These are phyloP conservation scores for Quercus bicolor DNA, from an alignment of 306 rosid genomes.

Conservation along the genomic window DNA sequence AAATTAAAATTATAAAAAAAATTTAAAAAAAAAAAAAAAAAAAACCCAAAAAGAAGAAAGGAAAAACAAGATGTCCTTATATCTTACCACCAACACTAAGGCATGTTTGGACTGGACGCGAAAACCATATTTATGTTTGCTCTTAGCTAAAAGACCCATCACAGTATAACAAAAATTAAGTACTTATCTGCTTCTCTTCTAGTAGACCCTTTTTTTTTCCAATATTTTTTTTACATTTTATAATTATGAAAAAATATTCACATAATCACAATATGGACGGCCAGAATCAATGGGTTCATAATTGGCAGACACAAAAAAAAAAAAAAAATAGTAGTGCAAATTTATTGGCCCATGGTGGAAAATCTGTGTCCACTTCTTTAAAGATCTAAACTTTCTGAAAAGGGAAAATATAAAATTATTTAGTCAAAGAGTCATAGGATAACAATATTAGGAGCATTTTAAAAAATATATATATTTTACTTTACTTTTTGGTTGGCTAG, in stretches of 20 bases:
- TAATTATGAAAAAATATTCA: not conserved
- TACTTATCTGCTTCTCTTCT: not conserved
- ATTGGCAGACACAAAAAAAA: constrained; percentile 9
- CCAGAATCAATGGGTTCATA: constrained; percentile 14
- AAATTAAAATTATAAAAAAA: too few relatives aligned
- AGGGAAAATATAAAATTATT: not conserved
- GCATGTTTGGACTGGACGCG: constrained; percentile 14
- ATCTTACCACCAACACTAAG: constrained; percentile 2
- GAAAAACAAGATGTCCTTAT: not conserved
- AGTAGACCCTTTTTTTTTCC: not conserved
- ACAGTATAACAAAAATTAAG: not conserved
- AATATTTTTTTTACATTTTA: not conserved
- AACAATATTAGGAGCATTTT: not conserved
- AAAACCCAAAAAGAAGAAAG: not conserved
- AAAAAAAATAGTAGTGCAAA: not conserved
- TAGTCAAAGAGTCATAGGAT: not conserved
- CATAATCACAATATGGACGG: constrained; percentile 2
- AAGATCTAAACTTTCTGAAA: constrained; percentile 7
- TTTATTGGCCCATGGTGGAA: constrained; percentile 17
- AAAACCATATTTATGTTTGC: not conserved
- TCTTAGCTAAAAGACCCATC: too few relatives aligned
- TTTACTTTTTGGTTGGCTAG: constrained; percentile 19
- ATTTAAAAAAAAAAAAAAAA: too few relatives aligned
- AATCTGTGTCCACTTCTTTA: constrained; percentile 18
- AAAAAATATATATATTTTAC: not conserved